phyloP scores from a whole-genome alignment of 1,284 basidiomycete genomes.

The Ganoderma sp. region DNA sequence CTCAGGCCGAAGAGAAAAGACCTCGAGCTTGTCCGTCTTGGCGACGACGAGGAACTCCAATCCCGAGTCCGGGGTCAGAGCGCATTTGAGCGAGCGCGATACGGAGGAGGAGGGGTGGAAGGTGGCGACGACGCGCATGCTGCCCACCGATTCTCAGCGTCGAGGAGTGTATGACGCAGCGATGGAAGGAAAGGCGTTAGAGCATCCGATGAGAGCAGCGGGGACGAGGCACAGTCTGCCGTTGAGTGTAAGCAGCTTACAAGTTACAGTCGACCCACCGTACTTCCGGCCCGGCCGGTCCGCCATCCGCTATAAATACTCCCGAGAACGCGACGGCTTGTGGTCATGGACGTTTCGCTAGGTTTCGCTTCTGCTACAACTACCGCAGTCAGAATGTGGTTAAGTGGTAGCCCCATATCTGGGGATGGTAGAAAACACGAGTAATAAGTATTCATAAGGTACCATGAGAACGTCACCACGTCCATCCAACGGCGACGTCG shows the following conservation, averaged over 20 bases:
- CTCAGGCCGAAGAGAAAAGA: conserved; percentile 64
- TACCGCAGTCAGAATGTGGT: background rate
- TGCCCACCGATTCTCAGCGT: background rate
- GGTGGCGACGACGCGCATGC: conserved; percentile 73
- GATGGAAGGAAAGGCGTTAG: background rate
- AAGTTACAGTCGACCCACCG: background rate
- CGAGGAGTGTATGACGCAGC: background rate
- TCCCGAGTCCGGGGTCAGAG: conserved; percentile 45
- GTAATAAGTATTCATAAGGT: background rate
- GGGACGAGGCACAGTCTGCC: background rate
- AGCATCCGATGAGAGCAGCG: background rate
- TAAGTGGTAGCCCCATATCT: background rate
- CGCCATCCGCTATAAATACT: background rate
- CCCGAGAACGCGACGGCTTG: no score
- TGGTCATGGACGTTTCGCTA: no score
- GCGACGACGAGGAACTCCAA: conserved; percentile 70
- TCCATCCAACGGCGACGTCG: no score
- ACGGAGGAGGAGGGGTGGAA: conserved; percentile 73
- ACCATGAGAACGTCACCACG: background rate
- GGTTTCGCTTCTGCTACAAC: no score
- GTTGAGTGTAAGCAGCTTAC: background rate
- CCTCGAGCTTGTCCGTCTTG: conserved; percentile 65
- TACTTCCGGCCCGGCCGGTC: background rate
- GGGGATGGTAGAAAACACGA: background rate
- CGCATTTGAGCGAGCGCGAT: conserved; percentile 64